Conservation (phyloP, 768 basidiomycete species). For the Auricularia heimuer region DNA sequence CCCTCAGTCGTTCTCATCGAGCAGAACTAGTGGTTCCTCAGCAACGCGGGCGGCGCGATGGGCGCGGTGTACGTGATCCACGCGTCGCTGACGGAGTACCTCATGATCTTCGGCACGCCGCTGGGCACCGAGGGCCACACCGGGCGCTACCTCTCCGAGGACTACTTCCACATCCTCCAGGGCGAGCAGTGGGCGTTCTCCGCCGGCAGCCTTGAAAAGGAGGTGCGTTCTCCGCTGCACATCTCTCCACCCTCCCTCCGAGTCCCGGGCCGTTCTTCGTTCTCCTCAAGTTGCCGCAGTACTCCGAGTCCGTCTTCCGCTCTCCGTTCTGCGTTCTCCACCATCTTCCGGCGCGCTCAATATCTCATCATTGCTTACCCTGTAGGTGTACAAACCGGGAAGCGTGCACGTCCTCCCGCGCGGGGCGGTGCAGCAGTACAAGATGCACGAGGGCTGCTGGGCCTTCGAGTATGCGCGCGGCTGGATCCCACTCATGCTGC, state of each 20-base stretch:
- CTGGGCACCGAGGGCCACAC: slow-evolving; percentile 95
- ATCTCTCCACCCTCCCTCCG: too few relatives aligned
- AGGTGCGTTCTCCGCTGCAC: slow-evolving; percentile 28
- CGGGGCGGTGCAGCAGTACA: slow-evolving; percentile 90
- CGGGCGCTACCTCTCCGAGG: slow-evolving; percentile 91
- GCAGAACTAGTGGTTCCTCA: slow-evolving; percentile 83
- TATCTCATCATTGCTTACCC: too few relatives aligned
- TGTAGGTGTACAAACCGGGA: slow-evolving; percentile 61
- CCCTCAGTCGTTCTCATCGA: slow-evolving; percentile 6
- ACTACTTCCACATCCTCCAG: slow-evolving; percentile 91
- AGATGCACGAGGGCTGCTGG: slow-evolving; percentile 93
- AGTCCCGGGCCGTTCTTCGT: too few relatives aligned
- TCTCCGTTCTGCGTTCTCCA: too few relatives aligned
- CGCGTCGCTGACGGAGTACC: slow-evolving; percentile 94
- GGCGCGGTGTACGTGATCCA: slow-evolving; percentile 97
- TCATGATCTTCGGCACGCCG: slow-evolving; percentile 92
- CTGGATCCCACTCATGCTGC: slow-evolving; percentile 96
- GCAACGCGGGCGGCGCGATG: slow-evolving; percentile 97
- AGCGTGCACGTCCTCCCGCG: slow-evolving; percentile 76
- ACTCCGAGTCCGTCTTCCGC: too few relatives aligned
- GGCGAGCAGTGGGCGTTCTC: slow-evolving; percentile 93
- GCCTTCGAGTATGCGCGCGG: slow-evolving; percentile 93
- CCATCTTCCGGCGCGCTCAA: too few relatives aligned
- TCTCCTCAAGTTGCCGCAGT: too few relatives aligned
- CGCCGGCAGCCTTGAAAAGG: slow-evolving; percentile 74